A percentile compares a stretch with the other conserved stretches of the same genome.
Conservation (phyloP, 176 grass and related monocot species). For the Oryza longistaminata region DNA sequence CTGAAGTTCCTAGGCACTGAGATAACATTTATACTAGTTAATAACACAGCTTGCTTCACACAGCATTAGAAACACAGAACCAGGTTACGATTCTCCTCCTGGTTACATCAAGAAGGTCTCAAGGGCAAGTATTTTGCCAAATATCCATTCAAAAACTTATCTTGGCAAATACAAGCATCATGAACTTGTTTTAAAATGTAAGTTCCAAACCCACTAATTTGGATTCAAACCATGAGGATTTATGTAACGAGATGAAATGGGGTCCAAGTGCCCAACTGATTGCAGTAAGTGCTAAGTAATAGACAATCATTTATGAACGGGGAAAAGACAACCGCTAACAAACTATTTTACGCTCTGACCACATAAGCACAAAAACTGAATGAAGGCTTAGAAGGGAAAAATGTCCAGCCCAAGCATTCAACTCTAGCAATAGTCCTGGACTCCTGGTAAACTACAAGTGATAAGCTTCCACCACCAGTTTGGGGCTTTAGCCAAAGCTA, state of each 20-base stretch:
- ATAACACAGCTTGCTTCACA: neutral
- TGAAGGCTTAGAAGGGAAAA: no score
- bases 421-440: no score
- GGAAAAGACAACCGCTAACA: neutral
- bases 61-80: neutral
- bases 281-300: neutral
- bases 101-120: neutral
- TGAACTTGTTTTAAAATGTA: neutral
- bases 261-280: neutral
- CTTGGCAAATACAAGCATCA: no score
- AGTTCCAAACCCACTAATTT: neutral
- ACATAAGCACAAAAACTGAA: neutral
- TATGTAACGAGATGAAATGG: neutral
- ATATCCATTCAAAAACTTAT: no score
- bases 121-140: neutral
- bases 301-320: neutral
- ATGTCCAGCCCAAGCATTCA: neutral
- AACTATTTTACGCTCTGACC: neutral
- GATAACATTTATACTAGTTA: neutral
- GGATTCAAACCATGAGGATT: neutral
- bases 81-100: neutral
- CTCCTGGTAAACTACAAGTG: neutral
- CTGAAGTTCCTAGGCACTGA: conserved; percentile 41
- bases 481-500: neutral
- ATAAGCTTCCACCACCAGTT: neutral